Evolutionary conservation across 1,139 yeast genomes (phyloP).

Genomic region (Candida dubliniensis): DNA sequence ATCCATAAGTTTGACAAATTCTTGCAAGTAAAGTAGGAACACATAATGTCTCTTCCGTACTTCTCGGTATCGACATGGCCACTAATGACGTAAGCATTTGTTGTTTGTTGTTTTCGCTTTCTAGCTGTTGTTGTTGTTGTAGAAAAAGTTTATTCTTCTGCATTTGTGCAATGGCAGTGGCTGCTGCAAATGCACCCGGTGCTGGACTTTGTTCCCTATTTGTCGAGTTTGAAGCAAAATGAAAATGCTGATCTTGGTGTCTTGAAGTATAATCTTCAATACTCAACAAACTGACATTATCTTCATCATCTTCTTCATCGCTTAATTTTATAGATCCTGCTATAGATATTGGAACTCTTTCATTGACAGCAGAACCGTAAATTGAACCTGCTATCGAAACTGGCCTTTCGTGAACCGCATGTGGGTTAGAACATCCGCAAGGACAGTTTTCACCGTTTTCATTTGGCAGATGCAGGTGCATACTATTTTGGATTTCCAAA

Average conservation of each 20-base stretch:
- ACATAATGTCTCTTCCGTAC: slow-evolving; percentile 74
- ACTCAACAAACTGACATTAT: slow-evolving; percentile 32
- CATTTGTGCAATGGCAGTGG: slow-evolving; percentile 62
- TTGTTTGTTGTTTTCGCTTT: slow-evolving; percentile 41
- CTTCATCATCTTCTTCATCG: slow-evolving; percentile 51
- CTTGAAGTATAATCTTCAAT: slow-evolving; percentile 26
- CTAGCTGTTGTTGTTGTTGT: slow-evolving; percentile 22
- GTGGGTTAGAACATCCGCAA: slow-evolving; percentile 56
- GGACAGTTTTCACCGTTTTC: slow-evolving; percentile 46
- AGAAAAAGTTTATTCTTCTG: slow-evolving; percentile 33
- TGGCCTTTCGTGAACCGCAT: slow-evolving; percentile 59
- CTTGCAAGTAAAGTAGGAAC: slow-evolving; percentile 70
- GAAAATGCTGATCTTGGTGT: not conserved
- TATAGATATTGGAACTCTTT: slow-evolving; percentile 22
- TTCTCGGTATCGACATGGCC: slow-evolving; percentile 71
- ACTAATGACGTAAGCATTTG: slow-evolving; percentile 63
- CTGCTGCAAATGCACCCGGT: slow-evolving; percentile 76
- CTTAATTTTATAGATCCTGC: slow-evolving; percentile 45
- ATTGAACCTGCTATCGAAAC: slow-evolving; percentile 63
- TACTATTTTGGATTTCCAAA: slow-evolving; percentile 15
- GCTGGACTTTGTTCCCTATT: slow-evolving; percentile 56
- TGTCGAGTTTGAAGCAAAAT: slow-evolving; percentile 19
- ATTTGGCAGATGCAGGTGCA: slow-evolving; percentile 31
- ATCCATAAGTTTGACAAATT: slow-evolving; percentile 68
- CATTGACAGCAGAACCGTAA: slow-evolving; percentile 28